phyloP scores from a whole-genome alignment of 257 asterid genomes.

The Salvia miltiorrhiza region DNA sequence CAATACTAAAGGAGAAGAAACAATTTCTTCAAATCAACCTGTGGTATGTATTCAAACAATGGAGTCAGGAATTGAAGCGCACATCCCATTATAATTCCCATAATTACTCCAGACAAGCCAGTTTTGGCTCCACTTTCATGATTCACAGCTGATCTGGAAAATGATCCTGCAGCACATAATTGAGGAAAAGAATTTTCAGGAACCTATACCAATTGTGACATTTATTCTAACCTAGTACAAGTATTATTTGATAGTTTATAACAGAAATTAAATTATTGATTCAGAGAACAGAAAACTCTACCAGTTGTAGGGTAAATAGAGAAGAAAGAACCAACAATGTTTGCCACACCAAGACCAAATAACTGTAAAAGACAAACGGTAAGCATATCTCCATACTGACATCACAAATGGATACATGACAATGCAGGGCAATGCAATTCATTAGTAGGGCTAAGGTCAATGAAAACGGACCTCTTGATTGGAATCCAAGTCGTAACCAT shows the following conservation, averaged over 20 bases:
- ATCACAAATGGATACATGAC: neutral
- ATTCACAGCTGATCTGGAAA: conserved; percentile 98
- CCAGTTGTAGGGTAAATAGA: conserved; percentile 95
- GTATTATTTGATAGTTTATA: conserved; percentile 16
- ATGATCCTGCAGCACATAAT: conserved; percentile 63
- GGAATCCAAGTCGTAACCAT: conserved; percentile 94
- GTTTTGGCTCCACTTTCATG: conserved; percentile 99
- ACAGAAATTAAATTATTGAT: conserved; percentile 19
- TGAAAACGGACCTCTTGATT: conserved; percentile 83
- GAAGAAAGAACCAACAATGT: conserved; percentile 91
- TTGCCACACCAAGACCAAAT: conserved; percentile 99
- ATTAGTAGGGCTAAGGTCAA: conserved; percentile 7
- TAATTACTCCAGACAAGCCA: conserved; percentile 85
- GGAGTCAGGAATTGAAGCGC: conserved; percentile 94
- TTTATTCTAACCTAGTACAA: neutral
- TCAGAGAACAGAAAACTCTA: conserved; percentile 36
- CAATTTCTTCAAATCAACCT: conserved; percentile 45
- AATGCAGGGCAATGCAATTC: neutral
- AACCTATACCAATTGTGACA: neutral
- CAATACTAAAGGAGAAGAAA: conserved; percentile 8
- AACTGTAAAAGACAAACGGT: conserved; percentile 51
- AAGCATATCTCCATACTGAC: no score
- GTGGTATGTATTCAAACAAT: conserved; percentile 87
- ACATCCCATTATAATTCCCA: conserved; percentile 94
- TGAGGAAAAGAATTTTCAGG: conserved; percentile 33